Conservation (phyloP, 1,284 basidiomycete species). For the Pseudozyma sp. region DNA sequence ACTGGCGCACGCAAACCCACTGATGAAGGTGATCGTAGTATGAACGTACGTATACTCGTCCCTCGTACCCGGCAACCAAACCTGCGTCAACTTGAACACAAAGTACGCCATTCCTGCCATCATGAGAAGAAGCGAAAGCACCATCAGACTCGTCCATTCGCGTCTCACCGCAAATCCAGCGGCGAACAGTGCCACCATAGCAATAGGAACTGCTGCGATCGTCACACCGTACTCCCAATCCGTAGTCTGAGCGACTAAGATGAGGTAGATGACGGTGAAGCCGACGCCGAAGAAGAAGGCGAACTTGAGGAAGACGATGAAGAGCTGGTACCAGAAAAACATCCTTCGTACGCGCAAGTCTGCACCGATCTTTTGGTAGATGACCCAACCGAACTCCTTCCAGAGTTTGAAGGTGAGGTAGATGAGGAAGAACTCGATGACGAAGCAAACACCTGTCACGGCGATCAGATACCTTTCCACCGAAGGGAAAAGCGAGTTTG, state of each 20-base stretch:
- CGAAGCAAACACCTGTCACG: slow-evolving; percentile 50
- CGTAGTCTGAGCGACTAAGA: slow-evolving; percentile 52
- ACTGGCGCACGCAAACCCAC: slow-evolving; percentile 48
- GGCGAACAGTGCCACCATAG: slow-evolving; percentile 51
- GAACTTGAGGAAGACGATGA: slow-evolving; percentile 63
- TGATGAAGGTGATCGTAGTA: slow-evolving; percentile 59
- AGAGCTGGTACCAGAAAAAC: slow-evolving; percentile 62
- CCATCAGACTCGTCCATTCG: slow-evolving; percentile 57
- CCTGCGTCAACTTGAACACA: slow-evolving; percentile 51
- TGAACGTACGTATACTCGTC: slow-evolving; percentile 53
- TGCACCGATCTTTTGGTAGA: slow-evolving; percentile 63
- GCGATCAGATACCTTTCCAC: slow-evolving; percentile 54
- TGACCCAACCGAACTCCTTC: slow-evolving; percentile 61
- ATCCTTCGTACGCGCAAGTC: slow-evolving; percentile 50
- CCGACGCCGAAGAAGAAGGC: slow-evolving; percentile 61
- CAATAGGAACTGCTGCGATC: slow-evolving; percentile 58
- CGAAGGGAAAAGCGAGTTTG: slow-evolving; percentile 38
- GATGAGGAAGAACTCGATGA: slow-evolving; percentile 48
- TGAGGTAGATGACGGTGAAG: slow-evolving; percentile 58
- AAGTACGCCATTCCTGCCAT: slow-evolving; percentile 54
- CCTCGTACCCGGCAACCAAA: slow-evolving; percentile 51
- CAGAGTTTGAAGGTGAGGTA: slow-evolving; percentile 52
- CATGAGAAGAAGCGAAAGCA: slow-evolving; percentile 49
- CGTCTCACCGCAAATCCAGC: slow-evolving; percentile 53
- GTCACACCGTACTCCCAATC: slow-evolving; percentile 59